These are phyloP conservation scores for Heliamphora exappendiculata DNA, from an alignment of 148 eudicot species.

Conservation along the genomic window DNA sequence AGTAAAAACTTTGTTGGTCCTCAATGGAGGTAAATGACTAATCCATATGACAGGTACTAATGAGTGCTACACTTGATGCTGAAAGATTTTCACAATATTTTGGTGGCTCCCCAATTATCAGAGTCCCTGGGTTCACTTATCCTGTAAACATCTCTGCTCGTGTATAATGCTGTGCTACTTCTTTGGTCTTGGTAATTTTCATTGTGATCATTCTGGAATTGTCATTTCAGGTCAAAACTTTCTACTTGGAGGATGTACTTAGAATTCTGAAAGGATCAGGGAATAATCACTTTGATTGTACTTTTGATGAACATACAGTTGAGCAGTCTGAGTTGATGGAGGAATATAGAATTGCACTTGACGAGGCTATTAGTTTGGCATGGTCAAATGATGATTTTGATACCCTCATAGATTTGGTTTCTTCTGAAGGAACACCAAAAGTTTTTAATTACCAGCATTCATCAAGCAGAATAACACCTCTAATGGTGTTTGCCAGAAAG, in stretches of 20 bases:
- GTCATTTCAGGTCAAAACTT: slow-evolving; percentile 62
- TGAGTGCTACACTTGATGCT: slow-evolving; percentile 98
- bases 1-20: neutral
- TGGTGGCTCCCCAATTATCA: slow-evolving; percentile 88
- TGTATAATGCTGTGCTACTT: neutral
- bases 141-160: slow-evolving; percentile 49
- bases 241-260: slow-evolving; percentile 80
- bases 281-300: slow-evolving; percentile 37
- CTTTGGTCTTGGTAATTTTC: neutral
- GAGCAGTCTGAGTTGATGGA: slow-evolving; percentile 38
- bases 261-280: slow-evolving; percentile 37
- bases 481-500: slow-evolving; percentile 82
- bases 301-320: slow-evolving; percentile 15
- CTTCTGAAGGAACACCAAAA: slow-evolving; percentile 41
- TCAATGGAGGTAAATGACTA: slow-evolving; percentile 13
- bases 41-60: slow-evolving; percentile 53
- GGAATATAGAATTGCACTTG: slow-evolving; percentile 54
- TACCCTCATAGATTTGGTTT: slow-evolving; percentile 58
- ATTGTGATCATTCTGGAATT: slow-evolving; percentile 9
- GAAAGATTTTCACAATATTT: slow-evolving; percentile 91
- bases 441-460: slow-evolving; percentile 73
- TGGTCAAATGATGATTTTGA: slow-evolving; percentile 68
- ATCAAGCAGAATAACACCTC: slow-evolving; percentile 66
- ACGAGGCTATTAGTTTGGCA: slow-evolving; percentile 79
- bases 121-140: slow-evolving; percentile 93